phyloP scores from a whole-genome alignment of 306 rosid species.

The Gastrolobium bilobum region DNA sequence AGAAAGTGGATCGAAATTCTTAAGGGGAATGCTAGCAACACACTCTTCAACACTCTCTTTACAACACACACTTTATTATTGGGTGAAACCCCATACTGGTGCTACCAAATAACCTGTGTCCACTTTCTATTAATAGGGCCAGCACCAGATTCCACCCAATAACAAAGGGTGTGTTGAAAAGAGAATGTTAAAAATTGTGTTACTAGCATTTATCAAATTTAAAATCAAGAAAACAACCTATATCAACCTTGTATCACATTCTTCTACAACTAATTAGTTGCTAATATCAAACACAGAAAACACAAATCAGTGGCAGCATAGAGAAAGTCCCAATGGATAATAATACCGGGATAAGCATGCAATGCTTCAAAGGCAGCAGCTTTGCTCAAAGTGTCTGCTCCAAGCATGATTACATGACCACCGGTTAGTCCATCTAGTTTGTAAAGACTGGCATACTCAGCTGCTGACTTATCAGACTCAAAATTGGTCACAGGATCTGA shows the following conservation, averaged over 20 bases:
- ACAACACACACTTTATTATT: too few relatives aligned
- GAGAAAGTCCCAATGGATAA: conserved; percentile 3
- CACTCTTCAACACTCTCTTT: too few relatives aligned
- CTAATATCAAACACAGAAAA: background rate
- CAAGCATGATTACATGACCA: conserved; percentile 95
- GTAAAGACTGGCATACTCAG: conserved; percentile 82
- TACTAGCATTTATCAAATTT: background rate
- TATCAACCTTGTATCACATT: background rate
- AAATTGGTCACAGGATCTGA: conserved; percentile 82
- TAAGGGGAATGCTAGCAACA: too few relatives aligned
- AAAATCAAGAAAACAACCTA: background rate
- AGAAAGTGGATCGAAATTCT: background rate
- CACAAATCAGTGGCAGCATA: background rate
- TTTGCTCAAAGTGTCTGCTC: conserved; percentile 88
- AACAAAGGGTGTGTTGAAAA: too few relatives aligned
- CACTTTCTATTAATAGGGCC: too few relatives aligned
- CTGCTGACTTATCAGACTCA: conserved; percentile 88
- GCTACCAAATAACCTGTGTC: too few relatives aligned
- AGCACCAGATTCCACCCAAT: too few relatives aligned
- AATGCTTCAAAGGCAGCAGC: conserved; percentile 85
- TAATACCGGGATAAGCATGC: conserved; percentile 85
- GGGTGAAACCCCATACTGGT: too few relatives aligned
- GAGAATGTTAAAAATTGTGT: too few relatives aligned
- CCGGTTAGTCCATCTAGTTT: conserved; percentile 79
- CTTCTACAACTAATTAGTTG: background rate